A percentile compares a stretch with the other conserved stretches of the same genome.
Evolutionary conservation across 352 stramenopile genomes (phyloP).

Genomic region (Phytophthora europaea): DNA sequence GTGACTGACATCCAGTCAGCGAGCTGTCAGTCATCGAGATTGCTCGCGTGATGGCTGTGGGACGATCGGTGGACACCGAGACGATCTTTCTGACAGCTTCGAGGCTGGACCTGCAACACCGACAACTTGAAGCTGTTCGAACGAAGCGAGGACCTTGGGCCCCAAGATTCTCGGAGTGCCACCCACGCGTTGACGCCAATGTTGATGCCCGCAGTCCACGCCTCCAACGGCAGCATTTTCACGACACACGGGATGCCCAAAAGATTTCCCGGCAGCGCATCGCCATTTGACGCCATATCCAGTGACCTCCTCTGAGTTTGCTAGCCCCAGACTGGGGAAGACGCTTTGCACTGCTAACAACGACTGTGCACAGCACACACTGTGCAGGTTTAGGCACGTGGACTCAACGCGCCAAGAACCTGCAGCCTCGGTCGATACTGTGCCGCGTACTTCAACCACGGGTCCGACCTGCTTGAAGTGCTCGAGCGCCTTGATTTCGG

Average conservation of each 20-base stretch:
- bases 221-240: constrained; percentile 26
- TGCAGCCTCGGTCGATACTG: background rate
- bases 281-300: background rate
- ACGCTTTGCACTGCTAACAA: too few relatives aligned
- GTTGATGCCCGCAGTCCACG: background rate
- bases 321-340: too few relatives aligned
- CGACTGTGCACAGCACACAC: too few relatives aligned
- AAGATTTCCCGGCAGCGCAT: constrained; percentile 25
- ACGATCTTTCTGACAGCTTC: constrained; percentile 23
- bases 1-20: constrained; percentile 7
- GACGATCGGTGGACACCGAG: background rate
- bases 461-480: constrained; percentile 16
- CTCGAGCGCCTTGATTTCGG: constrained; percentile 1
- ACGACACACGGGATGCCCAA: constrained; percentile 4
- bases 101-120: constrained; percentile 10
- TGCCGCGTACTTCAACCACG: constrained; percentile 13
- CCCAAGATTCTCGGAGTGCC: background rate
- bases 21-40: constrained; percentile 17
- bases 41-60: constrained; percentile 26
- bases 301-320: too few relatives aligned
- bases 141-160: background rate
- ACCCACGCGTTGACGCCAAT: constrained; percentile 3
- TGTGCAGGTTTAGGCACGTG: too few relatives aligned
- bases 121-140: constrained; percentile 8
- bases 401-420: background rate